These are phyloP conservation scores for Pythium utonaiense DNA, from an alignment of 352 stramenopile species.

Conservation along the genomic window DNA sequence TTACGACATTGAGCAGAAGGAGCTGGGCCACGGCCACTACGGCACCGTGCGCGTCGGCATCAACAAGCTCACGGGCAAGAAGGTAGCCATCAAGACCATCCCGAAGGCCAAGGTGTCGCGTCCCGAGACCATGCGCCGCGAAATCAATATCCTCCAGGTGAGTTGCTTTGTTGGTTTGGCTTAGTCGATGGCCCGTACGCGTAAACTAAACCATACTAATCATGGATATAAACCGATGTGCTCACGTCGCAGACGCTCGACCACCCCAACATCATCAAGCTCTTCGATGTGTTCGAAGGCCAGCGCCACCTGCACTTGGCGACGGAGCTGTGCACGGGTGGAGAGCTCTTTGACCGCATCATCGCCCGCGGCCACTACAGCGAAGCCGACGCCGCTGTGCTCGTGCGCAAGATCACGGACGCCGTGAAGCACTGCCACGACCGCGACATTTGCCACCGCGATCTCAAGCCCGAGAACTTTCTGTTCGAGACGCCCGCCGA, in stretches of 20 bases:
- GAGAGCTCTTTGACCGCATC: slow-evolving; percentile 95
- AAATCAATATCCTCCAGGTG: slow-evolving; percentile 89
- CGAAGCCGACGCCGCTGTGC: slow-evolving; percentile 92
- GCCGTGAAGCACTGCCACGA: slow-evolving; percentile 97
- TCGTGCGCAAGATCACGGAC: slow-evolving; percentile 96
- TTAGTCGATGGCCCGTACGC: slow-evolving; percentile 2
- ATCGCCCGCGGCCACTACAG: slow-evolving; percentile 93
- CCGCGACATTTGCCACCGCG: slow-evolving; percentile 96
- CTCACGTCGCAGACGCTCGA: slow-evolving; percentile 56
- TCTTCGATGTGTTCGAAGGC: slow-evolving; percentile 97
- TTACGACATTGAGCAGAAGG: slow-evolving; percentile 88
- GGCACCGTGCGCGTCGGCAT: slow-evolving; percentile 95
- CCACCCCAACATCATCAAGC: slow-evolving; percentile 98
- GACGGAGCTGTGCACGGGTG: slow-evolving; percentile 97
- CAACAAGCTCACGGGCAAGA: slow-evolving; percentile 90
- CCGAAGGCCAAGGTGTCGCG: slow-evolving; percentile 95
- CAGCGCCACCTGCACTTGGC: slow-evolving; percentile 96
- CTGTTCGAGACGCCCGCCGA: slow-evolving; percentile 90
- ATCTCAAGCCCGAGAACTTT: slow-evolving; percentile 98
- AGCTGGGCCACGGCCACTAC: slow-evolving; percentile 92
- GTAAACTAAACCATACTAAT: neutral
- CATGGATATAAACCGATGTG: neutral
- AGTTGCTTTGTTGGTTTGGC: slow-evolving; percentile 6
- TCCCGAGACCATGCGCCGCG: slow-evolving; percentile 93
- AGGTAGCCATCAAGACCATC: slow-evolving; percentile 99